phyloP scores from a whole-genome alignment of 208 protist species.

The Leishmania amazonensis region DNA sequence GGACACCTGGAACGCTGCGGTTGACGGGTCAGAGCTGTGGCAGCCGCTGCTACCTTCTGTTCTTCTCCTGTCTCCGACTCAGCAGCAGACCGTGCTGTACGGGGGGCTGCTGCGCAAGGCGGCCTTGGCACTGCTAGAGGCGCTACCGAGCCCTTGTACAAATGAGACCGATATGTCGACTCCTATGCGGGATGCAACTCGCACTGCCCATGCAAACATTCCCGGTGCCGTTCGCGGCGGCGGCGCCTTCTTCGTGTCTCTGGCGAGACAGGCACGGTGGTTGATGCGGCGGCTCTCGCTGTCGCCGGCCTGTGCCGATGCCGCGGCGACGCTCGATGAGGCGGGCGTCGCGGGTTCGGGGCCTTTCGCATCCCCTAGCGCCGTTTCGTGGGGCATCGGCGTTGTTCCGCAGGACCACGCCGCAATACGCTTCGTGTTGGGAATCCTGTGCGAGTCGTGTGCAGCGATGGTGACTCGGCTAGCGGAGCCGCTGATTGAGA shows the following conservation, averaged over 20 bases:
- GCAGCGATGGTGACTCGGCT: slow-evolving; percentile 36
- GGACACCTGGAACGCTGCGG: background rate
- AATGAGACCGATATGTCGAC: background rate
- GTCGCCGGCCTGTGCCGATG: background rate
- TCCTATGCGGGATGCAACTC: background rate
- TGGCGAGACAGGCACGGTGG: slow-evolving; percentile 27
- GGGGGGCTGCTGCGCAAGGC: slow-evolving; percentile 34
- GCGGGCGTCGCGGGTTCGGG: background rate
- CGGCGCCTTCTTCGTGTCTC: slow-evolving; percentile 42
- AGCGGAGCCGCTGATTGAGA: slow-evolving; percentile 24
- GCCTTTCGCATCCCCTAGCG: background rate
- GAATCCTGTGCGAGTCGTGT: slow-evolving; percentile 36
- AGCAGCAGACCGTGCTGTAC: slow-evolving; percentile 27
- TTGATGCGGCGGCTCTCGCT: slow-evolving; percentile 5
- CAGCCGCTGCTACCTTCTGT: slow-evolving; percentile 12
- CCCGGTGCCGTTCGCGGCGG: slow-evolving; percentile 46
- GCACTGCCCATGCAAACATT: background rate
- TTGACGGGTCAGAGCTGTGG: background rate
- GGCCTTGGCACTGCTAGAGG: slow-evolving; percentile 15
- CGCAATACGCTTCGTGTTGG: slow-evolving; percentile 34
- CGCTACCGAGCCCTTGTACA: slow-evolving; percentile 14
- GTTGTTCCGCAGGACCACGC: background rate
- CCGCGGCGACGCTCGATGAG: background rate
- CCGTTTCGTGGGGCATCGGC: background rate
- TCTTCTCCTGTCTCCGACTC: slow-evolving; percentile 39